Evolutionary conservation across 176 grass and related monocot genomes (phyloP), one percentile per base, ranked within the genome.

Genomic region (Tillandsia leiboldiana): DNA sequence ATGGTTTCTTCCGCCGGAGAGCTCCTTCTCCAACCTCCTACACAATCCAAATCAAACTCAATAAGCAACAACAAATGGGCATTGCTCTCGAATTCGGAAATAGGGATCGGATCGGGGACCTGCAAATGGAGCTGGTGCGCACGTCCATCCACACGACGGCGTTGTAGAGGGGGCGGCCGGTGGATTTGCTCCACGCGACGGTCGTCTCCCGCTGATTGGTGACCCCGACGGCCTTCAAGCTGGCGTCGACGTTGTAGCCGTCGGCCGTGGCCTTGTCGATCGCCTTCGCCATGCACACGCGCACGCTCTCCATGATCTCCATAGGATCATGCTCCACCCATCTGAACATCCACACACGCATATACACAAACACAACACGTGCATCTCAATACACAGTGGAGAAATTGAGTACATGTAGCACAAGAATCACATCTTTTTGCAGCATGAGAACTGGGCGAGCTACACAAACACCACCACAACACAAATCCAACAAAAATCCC

Each of bases 91-190:
- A 20, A 26, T 10, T 9, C 2, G 24, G 28, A 67, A 8, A 47
- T 48, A 67, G 13, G 48, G 9, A 67, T 13, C 12, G 8, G 79
- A 66, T 69, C 15, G 11, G 26, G 51, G 6, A 92, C 86, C 82
- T 83, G 86, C 94, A 97, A 58, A 97, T 81, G 15, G 86, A 57
- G 69, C 86, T 92, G 66, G 94, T 97, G 61, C 94, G 94, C 51
- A 72, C 89, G 78, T 97, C 94, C 94, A 93, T 97, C 94, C 94
- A 93, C 51, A 97, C 94, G 77, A 97, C 85, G 8, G 94, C 94
- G 72, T 97, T 93, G 75, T 97, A 85, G 1, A 97, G 75, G 2
- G 94, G 94, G 74, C 28, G 78, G 3, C 94, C 89, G 57, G 94
- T 93, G 69, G 94, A 88, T 82, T 87, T 95, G 58, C 91, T 90